A percentile compares a stretch with the other conserved stretches of the same genome.
These are phyloP conservation scores for Leptodontidium sp. DNA, from an alignment of 2,329 filamentous ascomycete genomes.

Conservation along the genomic window DNA sequence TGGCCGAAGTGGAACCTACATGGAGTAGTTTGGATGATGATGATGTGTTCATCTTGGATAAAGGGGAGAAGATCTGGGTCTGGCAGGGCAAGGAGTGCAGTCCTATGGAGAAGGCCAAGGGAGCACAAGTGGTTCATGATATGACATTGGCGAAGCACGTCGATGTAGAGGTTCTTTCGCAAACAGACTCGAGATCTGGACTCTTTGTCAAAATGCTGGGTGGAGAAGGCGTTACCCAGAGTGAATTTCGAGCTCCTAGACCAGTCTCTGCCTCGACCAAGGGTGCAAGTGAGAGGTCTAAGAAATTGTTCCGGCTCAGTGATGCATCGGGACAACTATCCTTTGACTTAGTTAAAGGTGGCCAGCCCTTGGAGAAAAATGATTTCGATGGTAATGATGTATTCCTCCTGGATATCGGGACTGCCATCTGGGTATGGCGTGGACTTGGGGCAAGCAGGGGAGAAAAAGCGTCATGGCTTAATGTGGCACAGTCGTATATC, in stretches of 20 bases:
- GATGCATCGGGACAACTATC: conserved; percentile 65
- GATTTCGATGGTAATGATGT: conserved; percentile 68
- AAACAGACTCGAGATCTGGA: conserved; percentile 63
- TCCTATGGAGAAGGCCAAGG: conserved; percentile 74
- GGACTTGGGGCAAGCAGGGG: conserved; percentile 63
- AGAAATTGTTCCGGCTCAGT: conserved; percentile 67
- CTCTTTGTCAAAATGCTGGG: conserved; percentile 65
- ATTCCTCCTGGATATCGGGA: conserved; percentile 68
- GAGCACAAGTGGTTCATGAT: conserved; percentile 71
- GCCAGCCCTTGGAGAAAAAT: conserved; percentile 51
- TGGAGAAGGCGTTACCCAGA: conserved; percentile 53
- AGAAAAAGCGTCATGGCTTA: conserved; percentile 69
- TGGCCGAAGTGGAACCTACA: conserved; percentile 69
- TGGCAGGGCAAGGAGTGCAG: conserved; percentile 73
- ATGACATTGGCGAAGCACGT: conserved; percentile 69
- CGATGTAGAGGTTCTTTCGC: conserved; percentile 71
- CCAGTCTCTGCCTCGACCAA: conserved; percentile 49
- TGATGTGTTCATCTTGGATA: conserved; percentile 72
- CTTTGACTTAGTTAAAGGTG: conserved; percentile 67
- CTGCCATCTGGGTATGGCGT: conserved; percentile 71
- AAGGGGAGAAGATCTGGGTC: conserved; percentile 70
- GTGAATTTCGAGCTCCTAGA: conserved; percentile 52
- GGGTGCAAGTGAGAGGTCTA: conserved; percentile 32
- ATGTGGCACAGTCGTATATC: conserved; percentile 63
- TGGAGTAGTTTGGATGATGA: conserved; percentile 69